A percentile compares a stretch with the other conserved stretches of the same genome.
Evolutionary conservation across 2,329 filamentous ascomycete genomes (phyloP).

Genomic region (Monosporascus sp.): DNA sequence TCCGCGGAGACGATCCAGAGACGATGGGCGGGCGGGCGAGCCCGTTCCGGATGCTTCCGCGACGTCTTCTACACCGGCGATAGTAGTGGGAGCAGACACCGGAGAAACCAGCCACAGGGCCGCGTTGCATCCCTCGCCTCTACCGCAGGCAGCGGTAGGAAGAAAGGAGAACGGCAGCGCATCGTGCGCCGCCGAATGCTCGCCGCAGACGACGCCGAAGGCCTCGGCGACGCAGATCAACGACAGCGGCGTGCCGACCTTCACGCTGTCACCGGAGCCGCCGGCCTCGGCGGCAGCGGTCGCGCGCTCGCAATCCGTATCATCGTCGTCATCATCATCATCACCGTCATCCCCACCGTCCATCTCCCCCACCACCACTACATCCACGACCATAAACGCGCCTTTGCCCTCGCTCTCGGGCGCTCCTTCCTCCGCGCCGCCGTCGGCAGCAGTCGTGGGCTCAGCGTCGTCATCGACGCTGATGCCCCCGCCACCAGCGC

Average conservation of each 20-base stretch:
- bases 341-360: too few relatives aligned
- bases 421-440: not conserved
- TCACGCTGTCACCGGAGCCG: conserved; percentile 36
- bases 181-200: conserved; percentile 22
- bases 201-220: conserved; percentile 47
- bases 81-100: conserved; percentile 11
- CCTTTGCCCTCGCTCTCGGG: conserved; percentile 10
- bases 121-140: conserved; percentile 35
- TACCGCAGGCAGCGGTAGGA: conserved; percentile 12
- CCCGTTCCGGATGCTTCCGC: conserved; percentile 2
- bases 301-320: conserved; percentile 8
- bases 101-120: conserved; percentile 19
- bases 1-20: not conserved
- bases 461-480: not conserved
- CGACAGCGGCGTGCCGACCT: conserved; percentile 34
- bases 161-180: conserved; percentile 6
- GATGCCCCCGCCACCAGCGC: conserved; percentile 2
- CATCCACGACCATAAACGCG: not conserved
- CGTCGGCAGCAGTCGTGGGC: not conserved
- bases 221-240: conserved; percentile 29
- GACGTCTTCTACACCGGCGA: conserved; percentile 9
- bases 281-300: conserved; percentile 22
- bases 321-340: too few relatives aligned
- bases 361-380: not conserved
- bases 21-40: conserved; percentile 1